phyloP scores from a whole-genome alignment of 257 asterid genomes.

The Solanum virginianum region DNA sequence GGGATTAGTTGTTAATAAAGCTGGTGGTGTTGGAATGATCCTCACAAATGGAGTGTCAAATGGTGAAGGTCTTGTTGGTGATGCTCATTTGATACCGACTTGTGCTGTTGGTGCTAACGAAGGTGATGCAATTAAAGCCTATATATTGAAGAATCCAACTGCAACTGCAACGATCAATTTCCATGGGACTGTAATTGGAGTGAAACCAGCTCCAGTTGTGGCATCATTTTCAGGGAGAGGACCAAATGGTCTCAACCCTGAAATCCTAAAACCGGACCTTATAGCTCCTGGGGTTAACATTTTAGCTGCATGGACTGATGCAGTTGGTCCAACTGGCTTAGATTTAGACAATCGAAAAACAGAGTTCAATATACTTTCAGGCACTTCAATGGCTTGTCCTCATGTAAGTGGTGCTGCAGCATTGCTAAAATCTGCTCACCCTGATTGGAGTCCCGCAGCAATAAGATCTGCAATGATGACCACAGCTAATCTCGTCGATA shows the following conservation, averaged over 20 bases:
- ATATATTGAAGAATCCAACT: slow-evolving; percentile 19
- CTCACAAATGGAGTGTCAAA: slow-evolving; percentile 78
- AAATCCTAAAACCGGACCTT: slow-evolving; percentile 77
- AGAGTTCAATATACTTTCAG: slow-evolving; percentile 81
- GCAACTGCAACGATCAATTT: slow-evolving; percentile 62
- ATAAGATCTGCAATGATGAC: slow-evolving; percentile 96
- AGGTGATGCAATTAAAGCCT: slow-evolving; percentile 68
- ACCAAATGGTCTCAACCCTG: slow-evolving; percentile 84
- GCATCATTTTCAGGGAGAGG: slow-evolving; percentile 92
- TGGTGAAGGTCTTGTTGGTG: slow-evolving; percentile 94
- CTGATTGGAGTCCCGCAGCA: slow-evolving; percentile 95
- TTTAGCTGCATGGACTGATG: slow-evolving; percentile 89
- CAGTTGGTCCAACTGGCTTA: slow-evolving; percentile 83
- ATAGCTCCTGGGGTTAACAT: slow-evolving; percentile 94
- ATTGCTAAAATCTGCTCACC: slow-evolving; percentile 86
- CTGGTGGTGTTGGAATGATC: slow-evolving; percentile 94
- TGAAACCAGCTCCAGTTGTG: slow-evolving; percentile 90
- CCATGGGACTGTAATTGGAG: slow-evolving; percentile 62
- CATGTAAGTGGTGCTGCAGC: slow-evolving; percentile 98
- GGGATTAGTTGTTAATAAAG: slow-evolving; percentile 75
- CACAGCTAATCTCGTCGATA: slow-evolving; percentile 52
- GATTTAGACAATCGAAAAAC: slow-evolving; percentile 58
- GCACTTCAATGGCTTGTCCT: slow-evolving; percentile 98
- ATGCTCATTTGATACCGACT: slow-evolving; percentile 78
- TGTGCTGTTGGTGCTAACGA: slow-evolving; percentile 68